Evolutionary conservation across 2,329 filamentous ascomycete species (phyloP).

Genomic region (Truncatella angustata): DNA sequence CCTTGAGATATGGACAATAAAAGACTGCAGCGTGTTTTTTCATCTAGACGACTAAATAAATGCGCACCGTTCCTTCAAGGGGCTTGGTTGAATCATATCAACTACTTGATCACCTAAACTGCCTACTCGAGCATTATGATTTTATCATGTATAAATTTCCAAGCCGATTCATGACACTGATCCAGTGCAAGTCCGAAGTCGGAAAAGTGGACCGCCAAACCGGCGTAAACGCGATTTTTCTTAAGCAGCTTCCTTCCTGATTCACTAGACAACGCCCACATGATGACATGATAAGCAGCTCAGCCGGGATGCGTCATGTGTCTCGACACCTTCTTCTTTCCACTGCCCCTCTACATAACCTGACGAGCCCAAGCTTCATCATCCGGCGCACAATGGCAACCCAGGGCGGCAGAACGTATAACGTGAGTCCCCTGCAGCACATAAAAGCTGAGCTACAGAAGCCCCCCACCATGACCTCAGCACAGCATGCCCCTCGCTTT

Average conservation of each 20-base stretch:
- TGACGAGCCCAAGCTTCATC: not conserved
- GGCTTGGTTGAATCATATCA: no score
- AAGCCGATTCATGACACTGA: not conserved
- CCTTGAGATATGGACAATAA: no score
- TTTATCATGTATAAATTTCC: not conserved
- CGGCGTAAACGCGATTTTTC: not conserved
- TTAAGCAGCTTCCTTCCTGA: not conserved
- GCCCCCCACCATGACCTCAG: constrained; percentile 10
- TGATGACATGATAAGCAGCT: constrained; percentile 8
- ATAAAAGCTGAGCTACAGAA: not conserved
- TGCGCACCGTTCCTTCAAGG: no score
- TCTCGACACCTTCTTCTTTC: constrained; percentile 8
- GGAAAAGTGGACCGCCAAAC: constrained; percentile 2
- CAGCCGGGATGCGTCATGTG: constrained; percentile 13
- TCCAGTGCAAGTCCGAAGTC: not conserved
- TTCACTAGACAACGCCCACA: not conserved
- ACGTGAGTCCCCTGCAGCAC: constrained; percentile 8
- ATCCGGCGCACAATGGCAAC: constrained; percentile 12
- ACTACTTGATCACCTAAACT: no score
- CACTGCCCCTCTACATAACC: not conserved
- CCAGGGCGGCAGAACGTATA: constrained; percentile 11
- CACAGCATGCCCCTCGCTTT: not conserved
- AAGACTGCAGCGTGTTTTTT: no score
- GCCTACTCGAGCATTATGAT: no score
- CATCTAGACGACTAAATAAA: no score